Evolutionary conservation across 805 yeast genomes (phyloP), one percentile per base, ranked within the genome.

Genomic region (Myxozyma vanderwaltii): DNA sequence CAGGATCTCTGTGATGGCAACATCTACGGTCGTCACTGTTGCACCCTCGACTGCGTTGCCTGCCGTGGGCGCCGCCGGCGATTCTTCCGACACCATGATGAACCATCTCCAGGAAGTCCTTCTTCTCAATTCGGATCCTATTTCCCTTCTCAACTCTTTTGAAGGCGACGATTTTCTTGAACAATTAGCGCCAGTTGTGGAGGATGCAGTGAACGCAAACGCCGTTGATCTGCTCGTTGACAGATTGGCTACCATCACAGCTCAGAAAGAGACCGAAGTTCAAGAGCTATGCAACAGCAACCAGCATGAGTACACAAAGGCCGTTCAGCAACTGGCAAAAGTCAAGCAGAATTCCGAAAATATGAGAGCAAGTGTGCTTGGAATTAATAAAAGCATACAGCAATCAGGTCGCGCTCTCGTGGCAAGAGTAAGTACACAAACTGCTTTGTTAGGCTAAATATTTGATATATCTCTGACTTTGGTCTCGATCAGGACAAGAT

Each of bases 111-210:
- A 63, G 43, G 64, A 63, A 40, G 65, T 63, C 19, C 58, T 61
- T 4, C 54, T 63, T n/a, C 62, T 63, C 49, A 63, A 59, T 29
- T 63, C 67, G 5, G 67, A 63, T 27, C 66, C 66, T 23, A 38
- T 63, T n/a, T 63, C 66, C 12, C 51, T 63, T 12, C 54, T 58
- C 46, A 59, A 59, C 31, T 58, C 61, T 7, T 38, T 57, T 13
- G 61, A 65, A 39, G 60, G 66, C 41, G 87, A 84, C 57, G 91
- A 87, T 66, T 88, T 86, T 71, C 72, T 89, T 40, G 96, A 89
- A 63, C 89, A 88, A 71, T 78, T 90, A 59, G 87, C 89, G 1
- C 95, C 95, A 1, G 79, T 88, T 17, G 79, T 89, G 63, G 83
- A 82, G 67, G 80, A 83, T 8, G 86, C 91, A 21, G 73, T 90